These are phyloP conservation scores for Colletotrichum plurivorum DNA, from an alignment of 2,329 filamentous ascomycete genomes.

Conservation along the genomic window DNA sequence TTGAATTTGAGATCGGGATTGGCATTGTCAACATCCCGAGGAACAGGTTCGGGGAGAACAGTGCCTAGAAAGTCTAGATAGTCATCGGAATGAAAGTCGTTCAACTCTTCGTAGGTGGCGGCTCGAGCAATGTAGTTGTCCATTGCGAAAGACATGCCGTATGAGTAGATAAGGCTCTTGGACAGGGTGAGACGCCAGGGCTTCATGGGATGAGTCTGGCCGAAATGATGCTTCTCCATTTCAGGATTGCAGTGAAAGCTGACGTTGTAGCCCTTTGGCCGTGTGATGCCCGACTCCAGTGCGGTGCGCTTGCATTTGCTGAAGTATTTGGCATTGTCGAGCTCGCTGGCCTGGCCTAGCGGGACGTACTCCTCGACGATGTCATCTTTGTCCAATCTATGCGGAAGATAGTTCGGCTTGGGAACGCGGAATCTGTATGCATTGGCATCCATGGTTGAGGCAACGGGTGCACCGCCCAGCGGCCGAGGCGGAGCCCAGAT, in stretches of 20 bases:
- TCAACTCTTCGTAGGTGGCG: slow-evolving; percentile 90
- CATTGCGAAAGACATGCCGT: slow-evolving; percentile 97
- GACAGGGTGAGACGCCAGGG: slow-evolving; percentile 96
- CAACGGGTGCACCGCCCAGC: slow-evolving; percentile 31
- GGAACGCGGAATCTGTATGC: slow-evolving; percentile 67
- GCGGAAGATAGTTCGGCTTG: slow-evolving; percentile 73
- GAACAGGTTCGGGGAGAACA: slow-evolving; percentile 74
- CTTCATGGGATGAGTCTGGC: slow-evolving; percentile 98
- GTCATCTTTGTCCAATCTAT: slow-evolving; percentile 65
- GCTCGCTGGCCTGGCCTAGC: slow-evolving; percentile 64
- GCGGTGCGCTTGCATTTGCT: slow-evolving; percentile 71
- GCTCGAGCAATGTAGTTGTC: slow-evolving; percentile 89
- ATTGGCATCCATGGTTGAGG: slow-evolving; percentile 28
- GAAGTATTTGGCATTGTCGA: slow-evolving; percentile 70
- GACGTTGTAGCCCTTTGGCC: slow-evolving; percentile 89
- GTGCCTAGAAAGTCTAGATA: slow-evolving; percentile 91
- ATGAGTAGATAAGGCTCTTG: slow-evolving; percentile 93
- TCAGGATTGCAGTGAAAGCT: slow-evolving; percentile 96
- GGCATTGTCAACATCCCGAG: slow-evolving; percentile 75
- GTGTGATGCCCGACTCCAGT: slow-evolving; percentile 77
- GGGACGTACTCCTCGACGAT: slow-evolving; percentile 68
- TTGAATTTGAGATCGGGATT: slow-evolving; percentile 82
- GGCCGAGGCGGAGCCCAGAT: slow-evolving; percentile 18
- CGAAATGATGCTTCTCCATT: slow-evolving; percentile 97
- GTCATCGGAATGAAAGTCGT: slow-evolving; percentile 87